These are phyloP conservation scores for Neopestalotiopsis sp. DNA, from an alignment of 2,329 filamentous ascomycete species.

Conservation along the genomic window DNA sequence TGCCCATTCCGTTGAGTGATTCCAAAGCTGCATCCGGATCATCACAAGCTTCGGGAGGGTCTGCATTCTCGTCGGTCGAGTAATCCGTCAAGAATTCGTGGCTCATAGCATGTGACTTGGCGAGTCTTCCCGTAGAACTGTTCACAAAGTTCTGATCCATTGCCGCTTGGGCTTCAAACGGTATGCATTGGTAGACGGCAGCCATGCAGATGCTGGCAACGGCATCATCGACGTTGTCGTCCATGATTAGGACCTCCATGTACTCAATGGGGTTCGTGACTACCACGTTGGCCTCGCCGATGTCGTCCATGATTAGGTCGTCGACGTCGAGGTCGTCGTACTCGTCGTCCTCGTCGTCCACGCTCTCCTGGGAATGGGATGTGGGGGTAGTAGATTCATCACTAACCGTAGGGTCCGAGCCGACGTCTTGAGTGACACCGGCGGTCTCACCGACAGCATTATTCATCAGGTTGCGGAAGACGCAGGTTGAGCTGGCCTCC, in stretches of 20 bases:
- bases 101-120: not conserved
- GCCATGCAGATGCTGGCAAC: no score
- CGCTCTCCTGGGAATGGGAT: constrained; percentile 10
- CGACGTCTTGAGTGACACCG: constrained; percentile 96
- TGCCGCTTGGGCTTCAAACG: no score
- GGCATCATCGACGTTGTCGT: no score
- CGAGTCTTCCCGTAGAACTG: no score
- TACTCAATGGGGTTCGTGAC: not conserved
- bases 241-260: not conserved
- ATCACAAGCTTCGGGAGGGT: constrained; percentile 36
- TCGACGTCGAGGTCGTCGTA: no score
- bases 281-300: no score
- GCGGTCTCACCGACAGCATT: constrained; percentile 93
- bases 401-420: constrained; percentile 98
- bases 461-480: constrained; percentile 94
- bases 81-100: constrained; percentile 30
- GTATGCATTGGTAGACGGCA: no score
- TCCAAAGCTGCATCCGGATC: constrained; percentile 7
- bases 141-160: no score
- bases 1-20: not conserved
- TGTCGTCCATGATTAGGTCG: no score
- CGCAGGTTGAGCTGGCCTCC: constrained; percentile 84
- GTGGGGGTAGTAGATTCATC: constrained; percentile 33
- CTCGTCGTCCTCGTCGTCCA: not conserved
- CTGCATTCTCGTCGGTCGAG: constrained; percentile 27